Evolutionary conservation across 2,329 filamentous ascomycete species (phyloP), one percentile per base, ranked within the genome.

Genomic region (Diaporthe citri): DNA sequence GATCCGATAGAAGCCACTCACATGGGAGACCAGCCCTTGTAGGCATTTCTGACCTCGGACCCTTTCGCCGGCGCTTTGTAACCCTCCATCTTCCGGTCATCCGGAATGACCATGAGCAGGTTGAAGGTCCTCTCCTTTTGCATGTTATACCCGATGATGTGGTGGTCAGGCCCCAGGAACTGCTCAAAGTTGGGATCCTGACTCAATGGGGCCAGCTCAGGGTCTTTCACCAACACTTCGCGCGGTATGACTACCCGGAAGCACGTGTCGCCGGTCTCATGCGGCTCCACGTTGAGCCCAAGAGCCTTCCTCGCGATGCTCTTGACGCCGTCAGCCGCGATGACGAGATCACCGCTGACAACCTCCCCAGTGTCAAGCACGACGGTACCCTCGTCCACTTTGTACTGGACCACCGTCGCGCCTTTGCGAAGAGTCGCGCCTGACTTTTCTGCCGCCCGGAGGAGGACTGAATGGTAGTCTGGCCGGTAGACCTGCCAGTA

Each of bases 131-230:
- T 75, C 62, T 73, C 74, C 41, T 73, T 73, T 36, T 75, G 74
- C 74, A 75, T 75, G 62, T 75, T 75, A 28, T 75, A 75, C 46
- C 74, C 74, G 15, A 75, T 73, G 28, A 75, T 75, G 71, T 75
- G 74, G 41, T 75, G 74, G 25, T 75, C 74, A 5, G 74, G 74
- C 4, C 74, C 74, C 9, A 75, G 39, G 13, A 75, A 75, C 36
- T 75, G 74, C 62, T 75, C 74, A 69, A 75, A 75, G 31, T 75
- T 75, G 31, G 74, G 74, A 6, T 75, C 71, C 25, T n/a, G 71
- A 20, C 55, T 73, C 17, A 75, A 41, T 4, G 74, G 28, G 12
- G 62, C 74, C 71, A 75, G 39, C 56, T 75, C 71, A 15, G 74
- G 74, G n/a, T 75, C 74, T 0, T 25, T 51, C 2, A 59, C 46